Evolutionary conservation across 208 protist genomes (phyloP), one percentile per base, ranked within the genome.

Genomic region (Acanthamoeba healyi): DNA sequence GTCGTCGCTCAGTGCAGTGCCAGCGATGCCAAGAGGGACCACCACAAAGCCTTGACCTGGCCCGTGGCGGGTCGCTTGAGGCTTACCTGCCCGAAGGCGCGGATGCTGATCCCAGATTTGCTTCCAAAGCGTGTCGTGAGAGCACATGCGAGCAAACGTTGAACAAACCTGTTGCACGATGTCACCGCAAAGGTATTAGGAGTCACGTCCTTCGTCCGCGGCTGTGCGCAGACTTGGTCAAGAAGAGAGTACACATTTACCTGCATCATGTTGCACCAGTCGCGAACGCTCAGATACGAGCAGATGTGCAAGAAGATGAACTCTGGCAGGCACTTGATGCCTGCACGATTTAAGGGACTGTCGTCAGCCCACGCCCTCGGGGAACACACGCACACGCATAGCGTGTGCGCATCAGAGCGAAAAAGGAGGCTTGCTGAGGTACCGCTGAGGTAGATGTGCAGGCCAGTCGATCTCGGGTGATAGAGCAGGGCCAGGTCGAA

Each of bases 221-320:
- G 44, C 44, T 15, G 12, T 49, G 44, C 12, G 4, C 56, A 63
- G 19, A 5, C 19, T 63, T 32, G 65, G 36, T 29, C 70, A 38
- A 12, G 22, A 74, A 46, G 72, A 82, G 4, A 9, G 51, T 26
- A 26, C 56, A 54, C 5, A 51, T 6, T 5, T 92, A 92, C 86
- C 86, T 56, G 34, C 58, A 34, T 54, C 86, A 92, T 92, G 58
- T n/a, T 67, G 36, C 86, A 92, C 38, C 34, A 74, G 24, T 92
- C 86, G 29, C 44, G 34, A 6, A 77, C 38, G 22, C 56, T 40
- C 22, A 92, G 86, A n/a, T 56, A 92, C 12, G 49, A 92, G 63
- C 54, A 92, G 19, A 91, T 70, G 24, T 51, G 84, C 26, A 74
- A 56, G n/a, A 91, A 74, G 51, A 70, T 5, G 26, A 91, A 12